Evolutionary conservation across 148 eudicot species (phyloP).

Genomic region (Bassia scoparia): DNA sequence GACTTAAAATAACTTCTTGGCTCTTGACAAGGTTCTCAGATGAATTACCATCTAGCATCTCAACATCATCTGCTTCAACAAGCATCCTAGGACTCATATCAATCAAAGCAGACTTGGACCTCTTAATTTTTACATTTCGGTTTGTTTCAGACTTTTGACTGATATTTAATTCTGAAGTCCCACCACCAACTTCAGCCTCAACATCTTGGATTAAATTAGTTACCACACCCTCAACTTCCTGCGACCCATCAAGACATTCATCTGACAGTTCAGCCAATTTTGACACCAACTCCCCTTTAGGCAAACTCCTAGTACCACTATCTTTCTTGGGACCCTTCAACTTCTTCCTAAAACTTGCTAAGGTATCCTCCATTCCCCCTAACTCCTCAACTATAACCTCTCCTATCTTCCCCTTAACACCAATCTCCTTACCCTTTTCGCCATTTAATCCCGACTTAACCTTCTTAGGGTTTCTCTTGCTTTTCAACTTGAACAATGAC

Average conservation of each 20-base stretch:
- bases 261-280: slow-evolving; percentile 27
- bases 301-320: slow-evolving; percentile 27
- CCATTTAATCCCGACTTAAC: slow-evolving; percentile 42
- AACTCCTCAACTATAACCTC: slow-evolving; percentile 40
- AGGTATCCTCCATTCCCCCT: slow-evolving; percentile 86
- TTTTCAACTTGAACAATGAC: slow-evolving; percentile 60
- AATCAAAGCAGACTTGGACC: slow-evolving; percentile 14
- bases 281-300: slow-evolving; percentile 24
- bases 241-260: slow-evolving; percentile 25
- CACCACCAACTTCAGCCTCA: slow-evolving; percentile 24
- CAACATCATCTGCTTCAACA: slow-evolving; percentile 17
- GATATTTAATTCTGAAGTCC: slow-evolving; percentile 17
- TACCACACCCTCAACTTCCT: slow-evolving; percentile 25
- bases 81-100: neutral
- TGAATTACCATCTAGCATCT: slow-evolving; percentile 7
- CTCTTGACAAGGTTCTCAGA: slow-evolving; percentile 14
- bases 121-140: slow-evolving; percentile 15
- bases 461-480: slow-evolving; percentile 49
- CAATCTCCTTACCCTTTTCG: slow-evolving; percentile 34
- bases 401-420: slow-evolving; percentile 28
- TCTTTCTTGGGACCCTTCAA: slow-evolving; percentile 81
- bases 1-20: neutral
- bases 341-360: slow-evolving; percentile 86
- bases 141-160: slow-evolving; percentile 21
- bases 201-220: slow-evolving; percentile 19